phyloP scores from a whole-genome alignment of 768 basidiomycete genomes.

The Psilocybe sp. region DNA sequence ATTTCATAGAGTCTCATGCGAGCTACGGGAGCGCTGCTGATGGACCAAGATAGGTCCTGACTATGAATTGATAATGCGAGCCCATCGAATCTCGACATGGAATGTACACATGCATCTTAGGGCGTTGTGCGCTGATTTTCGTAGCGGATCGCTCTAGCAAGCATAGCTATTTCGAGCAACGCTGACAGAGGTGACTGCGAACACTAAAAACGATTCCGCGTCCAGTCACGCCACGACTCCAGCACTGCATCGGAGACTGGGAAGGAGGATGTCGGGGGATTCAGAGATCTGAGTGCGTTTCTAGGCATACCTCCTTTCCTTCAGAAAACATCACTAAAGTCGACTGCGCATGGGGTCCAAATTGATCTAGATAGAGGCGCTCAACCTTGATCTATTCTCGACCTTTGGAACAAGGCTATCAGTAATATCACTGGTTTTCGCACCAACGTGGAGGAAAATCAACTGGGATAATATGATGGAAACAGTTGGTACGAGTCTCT shows the following conservation, averaged over 20 bases:
- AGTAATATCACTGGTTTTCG: slow-evolving; percentile 75
- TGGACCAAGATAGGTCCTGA: too few species aligned
- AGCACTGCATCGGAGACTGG: slow-evolving; percentile 71
- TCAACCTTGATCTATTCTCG: slow-evolving; percentile 18
- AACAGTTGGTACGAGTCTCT: slow-evolving; percentile 59
- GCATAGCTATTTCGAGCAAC: slow-evolving; percentile 95
- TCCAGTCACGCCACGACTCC: slow-evolving; percentile 73
- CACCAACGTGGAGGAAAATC: slow-evolving; percentile 77
- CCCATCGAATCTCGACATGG: too few species aligned
- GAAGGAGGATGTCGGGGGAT: slow-evolving; percentile 88
- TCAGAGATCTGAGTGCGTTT: slow-evolving; percentile 86
- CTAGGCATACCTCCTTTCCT: background rate
- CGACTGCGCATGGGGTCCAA: slow-evolving; percentile 64
- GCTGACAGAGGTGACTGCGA: slow-evolving; percentile 79
- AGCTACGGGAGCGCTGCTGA: too few species aligned
- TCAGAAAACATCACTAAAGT: background rate
- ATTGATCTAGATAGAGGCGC: slow-evolving; percentile 86
- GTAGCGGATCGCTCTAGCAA: slow-evolving; percentile 51
- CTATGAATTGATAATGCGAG: too few species aligned
- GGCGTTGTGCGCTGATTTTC: slow-evolving; percentile 1
- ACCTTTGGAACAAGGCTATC: slow-evolving; percentile 71
- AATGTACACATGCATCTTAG: too few species aligned
- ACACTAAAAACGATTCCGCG: slow-evolving; percentile 80
- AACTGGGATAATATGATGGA: slow-evolving; percentile 89
- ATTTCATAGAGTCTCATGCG: too few species aligned